Percentiles rank a stretch among this genome's conserved stretches.
phyloP scores from a whole-genome alignment of 805 yeast genomes.

The Starmerella etchellsii region DNA sequence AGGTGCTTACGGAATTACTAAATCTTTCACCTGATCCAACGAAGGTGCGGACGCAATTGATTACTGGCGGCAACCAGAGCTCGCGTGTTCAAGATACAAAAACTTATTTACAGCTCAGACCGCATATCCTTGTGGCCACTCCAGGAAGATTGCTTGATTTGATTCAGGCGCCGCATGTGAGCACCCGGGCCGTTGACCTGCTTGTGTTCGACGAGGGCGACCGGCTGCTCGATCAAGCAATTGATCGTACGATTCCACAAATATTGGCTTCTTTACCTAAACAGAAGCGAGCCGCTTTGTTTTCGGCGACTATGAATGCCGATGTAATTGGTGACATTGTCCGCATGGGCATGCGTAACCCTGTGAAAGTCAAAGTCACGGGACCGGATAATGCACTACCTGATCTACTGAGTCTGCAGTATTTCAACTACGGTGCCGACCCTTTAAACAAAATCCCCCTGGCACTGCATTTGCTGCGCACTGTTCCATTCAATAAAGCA shows the following conservation, averaged over 20 bases:
- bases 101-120: slow-evolving; percentile 38
- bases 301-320: slow-evolving; percentile 75
- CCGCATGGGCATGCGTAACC: slow-evolving; percentile 84
- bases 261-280: slow-evolving; percentile 66
- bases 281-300: slow-evolving; percentile 85
- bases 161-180: slow-evolving; percentile 42
- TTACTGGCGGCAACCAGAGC: slow-evolving; percentile 31
- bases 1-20: slow-evolving; percentile 50
- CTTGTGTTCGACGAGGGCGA: slow-evolving; percentile 90
- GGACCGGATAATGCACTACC: slow-evolving; percentile 33
- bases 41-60: slow-evolving; percentile 25
- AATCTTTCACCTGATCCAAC: slow-evolving; percentile 30
- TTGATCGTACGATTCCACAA: slow-evolving; percentile 51
- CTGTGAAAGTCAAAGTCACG: slow-evolving; percentile 73
- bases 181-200: slow-evolving; percentile 52
- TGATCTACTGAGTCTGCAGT: slow-evolving; percentile 42
- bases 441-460: slow-evolving; percentile 51
- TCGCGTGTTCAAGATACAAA: slow-evolving; percentile 53
- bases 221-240: slow-evolving; percentile 65
- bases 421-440: slow-evolving; percentile 37
- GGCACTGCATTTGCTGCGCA: slow-evolving; percentile 40
- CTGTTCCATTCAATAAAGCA: slow-evolving; percentile 55
- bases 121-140: slow-evolving; percentile 77
- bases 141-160: slow-evolving; percentile 84
- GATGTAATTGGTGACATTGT: slow-evolving; percentile 69